Evolutionary conservation across 306 rosid genomes (phyloP), one percentile per base, ranked within the genome.

Genomic region (Begonia peltatifolia): DNA sequence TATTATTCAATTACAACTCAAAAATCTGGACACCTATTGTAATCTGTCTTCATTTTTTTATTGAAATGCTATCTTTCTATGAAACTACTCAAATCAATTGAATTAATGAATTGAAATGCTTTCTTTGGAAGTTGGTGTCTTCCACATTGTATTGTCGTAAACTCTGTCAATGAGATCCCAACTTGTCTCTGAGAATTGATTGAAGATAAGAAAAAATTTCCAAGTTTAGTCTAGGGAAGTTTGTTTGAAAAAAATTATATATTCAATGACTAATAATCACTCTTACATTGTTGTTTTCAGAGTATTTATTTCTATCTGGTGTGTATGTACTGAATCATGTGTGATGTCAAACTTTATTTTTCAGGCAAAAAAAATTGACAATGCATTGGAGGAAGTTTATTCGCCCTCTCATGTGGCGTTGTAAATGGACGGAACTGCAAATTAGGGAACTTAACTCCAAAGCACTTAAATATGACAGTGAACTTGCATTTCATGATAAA

Each of bases 361-460:
- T 53, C 66, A 90, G 92, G 71, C 73, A 68, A 71, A 83, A 71
- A 68, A 83, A 62, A 68, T 56, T 73, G 68, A 83, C 87, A 51
- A 53, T 6, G 62, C 84, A 80, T 50, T 90, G 94, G 95, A 81
- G 70, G 68, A 76, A 38, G 66, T 90, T 78, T 68, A 71, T 76
- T 60, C 61, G 55, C 53, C 95, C 94, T 36, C 49, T 79, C 20
- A 69, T 41, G 71, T 76, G 84, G 88, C 88, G 94, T 16, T 76
- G 81, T 71, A 90, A 79, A 76, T 86, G 95, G 95, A 25, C 72
- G 42, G 99, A 83, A 63, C 64, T 86, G 72, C 64, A 54, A 68
- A 58, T 86, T 43, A 76, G 51, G 71, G 71, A 69, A 62, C 86
- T 90, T 57, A 73, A 63, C 54, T 79, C 81, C 47, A 87, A 67